Percentiles rank a stretch among this genome's conserved stretches.
phyloP scores from a whole-genome alignment of 208 protist species.

The Herpetomonas tarakana region DNA sequence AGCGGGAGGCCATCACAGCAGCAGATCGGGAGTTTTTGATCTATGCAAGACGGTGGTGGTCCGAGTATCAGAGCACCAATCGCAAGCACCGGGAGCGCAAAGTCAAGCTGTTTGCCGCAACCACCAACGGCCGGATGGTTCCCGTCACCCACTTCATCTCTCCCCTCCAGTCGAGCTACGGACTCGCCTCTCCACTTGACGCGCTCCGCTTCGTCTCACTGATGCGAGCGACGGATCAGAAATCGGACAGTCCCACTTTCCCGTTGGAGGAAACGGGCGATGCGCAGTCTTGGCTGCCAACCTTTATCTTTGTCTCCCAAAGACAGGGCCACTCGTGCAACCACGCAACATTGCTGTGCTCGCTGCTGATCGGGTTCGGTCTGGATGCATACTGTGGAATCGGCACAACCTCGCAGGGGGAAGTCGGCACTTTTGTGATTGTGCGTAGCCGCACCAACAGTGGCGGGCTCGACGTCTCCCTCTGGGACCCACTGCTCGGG shows the following conservation, averaged over 20 bases:
- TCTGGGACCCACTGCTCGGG: constrained; percentile 86
- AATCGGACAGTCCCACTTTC: constrained; percentile 27
- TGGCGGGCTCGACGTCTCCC: constrained; percentile 33
- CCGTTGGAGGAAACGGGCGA: constrained; percentile 17
- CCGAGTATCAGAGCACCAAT: constrained; percentile 70
- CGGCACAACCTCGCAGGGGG: constrained; percentile 45
- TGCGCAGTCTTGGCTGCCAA: constrained; percentile 53
- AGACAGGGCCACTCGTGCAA: constrained; percentile 80
- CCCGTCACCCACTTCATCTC: constrained; percentile 88
- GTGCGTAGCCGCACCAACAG: constrained; percentile 31
- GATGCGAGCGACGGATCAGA: constrained; percentile 44
- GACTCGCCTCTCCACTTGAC: constrained; percentile 76
- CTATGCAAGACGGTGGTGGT: constrained; percentile 91
- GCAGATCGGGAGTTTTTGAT: constrained; percentile 92
- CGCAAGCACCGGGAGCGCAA: constrained; percentile 65
- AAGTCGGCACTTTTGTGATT: constrained; percentile 71
- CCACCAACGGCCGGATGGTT: constrained; percentile 73
- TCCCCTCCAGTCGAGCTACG: constrained; percentile 60
- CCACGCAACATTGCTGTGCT: constrained; percentile 87
- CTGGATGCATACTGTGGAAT: constrained; percentile 87
- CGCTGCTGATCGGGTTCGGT: constrained; percentile 88
- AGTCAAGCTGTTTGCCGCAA: constrained; percentile 88
- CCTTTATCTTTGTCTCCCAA: constrained; percentile 87
- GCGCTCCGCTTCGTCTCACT: constrained; percentile 90
- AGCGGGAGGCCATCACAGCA: constrained; percentile 76